Evolutionary conservation across 2,329 filamentous ascomycete species (phyloP), one percentile per base, ranked within the genome.

Genomic region (Thermoascus crustaceus): DNA sequence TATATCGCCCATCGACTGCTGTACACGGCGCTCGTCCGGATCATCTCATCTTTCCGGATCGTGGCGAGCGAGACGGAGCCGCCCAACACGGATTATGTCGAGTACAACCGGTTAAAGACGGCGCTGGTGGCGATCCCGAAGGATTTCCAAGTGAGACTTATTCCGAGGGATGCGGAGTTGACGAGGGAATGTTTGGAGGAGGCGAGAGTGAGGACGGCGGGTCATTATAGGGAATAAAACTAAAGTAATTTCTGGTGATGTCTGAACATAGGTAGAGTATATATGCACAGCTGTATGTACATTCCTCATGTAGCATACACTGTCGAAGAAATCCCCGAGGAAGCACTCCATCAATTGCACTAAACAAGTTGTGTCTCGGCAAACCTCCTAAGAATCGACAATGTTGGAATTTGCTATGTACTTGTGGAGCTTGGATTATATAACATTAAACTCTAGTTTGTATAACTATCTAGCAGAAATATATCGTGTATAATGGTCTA

Each of bases 51-150:
- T 1, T 77, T 76, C 43, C 59, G 69, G 41, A 70, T 78, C 16
- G 59, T 67, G 1, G 60, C 67, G 1, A 65, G 61, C 25, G 54
- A 72, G 58, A 68, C 51, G 0, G 55, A 67, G 27, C 73, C 74
- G 0, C 75, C 74, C 0, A 78, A 76, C 43, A 77, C 73, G 0
- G 73, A 78, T 47, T 78, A 78, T 41, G 68, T 78, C 4, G 73
- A 78, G 4, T 78, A 78, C 45, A 78, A 78, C 44, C 65, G 72
- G 46, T 69, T 76, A 45, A 77, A 78, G 54, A 69, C 67, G 1
- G 74, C 74, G 0, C 45, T 78, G 21, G 74, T 78, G 8, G 75
- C 75, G 0, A 77, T 78, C 33, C 75, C 75, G 1, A 55, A 67
- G 29, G 67, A 75, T 29, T 78, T 78, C 51, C 75, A 73, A 46